These are phyloP conservation scores for Symmetrospora coprosmae DNA, from an alignment of 768 basidiomycete species.

Conservation along the genomic window DNA sequence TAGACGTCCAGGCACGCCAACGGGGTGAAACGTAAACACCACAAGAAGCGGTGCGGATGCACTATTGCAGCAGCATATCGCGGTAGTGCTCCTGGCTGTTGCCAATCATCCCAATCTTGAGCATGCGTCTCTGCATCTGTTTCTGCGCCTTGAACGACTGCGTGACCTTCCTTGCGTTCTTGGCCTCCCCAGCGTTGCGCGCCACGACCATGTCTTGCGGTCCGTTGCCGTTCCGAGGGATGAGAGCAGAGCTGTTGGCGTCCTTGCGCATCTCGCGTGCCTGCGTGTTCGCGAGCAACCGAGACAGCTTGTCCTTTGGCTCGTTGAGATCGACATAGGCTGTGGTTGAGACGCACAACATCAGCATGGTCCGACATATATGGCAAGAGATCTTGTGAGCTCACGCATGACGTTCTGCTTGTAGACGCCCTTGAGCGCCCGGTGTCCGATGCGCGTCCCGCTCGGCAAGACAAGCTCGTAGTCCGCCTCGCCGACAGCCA, in stretches of 20 bases:
- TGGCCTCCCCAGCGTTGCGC: conserved; percentile 85
- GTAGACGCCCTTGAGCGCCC: conserved; percentile 71
- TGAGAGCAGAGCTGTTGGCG: conserved; percentile 46
- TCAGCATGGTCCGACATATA: conserved; percentile 39
- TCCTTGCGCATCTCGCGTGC: conserved; percentile 46
- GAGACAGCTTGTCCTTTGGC: conserved; percentile 25
- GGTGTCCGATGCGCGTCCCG: conserved; percentile 80
- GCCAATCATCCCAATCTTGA: conserved; percentile 59
- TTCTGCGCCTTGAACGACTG: conserved; percentile 69
- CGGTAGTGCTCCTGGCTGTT: conserved; percentile 73
- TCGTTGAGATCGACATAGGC: conserved; percentile 24
- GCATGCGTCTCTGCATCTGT: conserved; percentile 67
- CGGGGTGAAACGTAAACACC: no score
- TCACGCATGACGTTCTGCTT: conserved; percentile 47
- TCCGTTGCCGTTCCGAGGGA: conserved; percentile 65
- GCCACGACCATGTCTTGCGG: conserved; percentile 76
- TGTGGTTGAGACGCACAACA: conserved; percentile 2
- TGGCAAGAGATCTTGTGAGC: conserved; percentile 8
- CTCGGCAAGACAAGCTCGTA: conserved; percentile 87
- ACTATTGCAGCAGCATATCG: conserved; percentile 26
- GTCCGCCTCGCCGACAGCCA: conserved; percentile 63
- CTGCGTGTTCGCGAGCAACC: conserved; percentile 21
- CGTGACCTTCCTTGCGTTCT: conserved; percentile 74
- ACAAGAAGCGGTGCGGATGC: neutral
- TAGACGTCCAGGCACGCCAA: no score